Base-by-base conservation (phyloP, 495 filamentous ascomycete species). In the Immersiella caudata region DNA sequence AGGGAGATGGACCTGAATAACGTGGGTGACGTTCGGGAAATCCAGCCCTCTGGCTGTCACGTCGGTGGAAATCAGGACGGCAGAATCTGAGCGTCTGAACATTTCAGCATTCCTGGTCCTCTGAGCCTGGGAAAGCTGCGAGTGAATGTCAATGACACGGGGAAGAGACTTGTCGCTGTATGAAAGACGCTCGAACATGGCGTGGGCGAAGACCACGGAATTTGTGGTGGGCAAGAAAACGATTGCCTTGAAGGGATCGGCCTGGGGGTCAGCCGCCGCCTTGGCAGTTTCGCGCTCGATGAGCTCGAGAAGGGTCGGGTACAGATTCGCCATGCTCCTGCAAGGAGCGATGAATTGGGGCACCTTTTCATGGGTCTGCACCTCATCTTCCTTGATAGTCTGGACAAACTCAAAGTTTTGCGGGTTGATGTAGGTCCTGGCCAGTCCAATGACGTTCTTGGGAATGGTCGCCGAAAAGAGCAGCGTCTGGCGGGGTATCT, bases 21-120 rank as follows among this genome's bases (percentile, higher is more conserved):
- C 93, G 69, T 97, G 87, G 54, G 93, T 90, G 61, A 97, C 94
- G 69, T 93, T 89, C 62, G 94, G 93, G 81, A 97, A 97, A 76
- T 97, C 94, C 93, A 97, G 94, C 71, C 95, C 95, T 74, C 95
- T 89, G 16, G 95, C 93, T 1, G 94, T 95, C 26, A 99, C 94
- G 77, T 99, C 95, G 5, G 93, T 93, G 0, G 94, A 94, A 76
- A 98, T 86, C 26, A 99, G 85, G 62, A 99, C 90, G 29, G 82
- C 94, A 26, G 85, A 84, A 18, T 79, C 64, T 11, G 86, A 79
- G 5, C 66, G 71, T 22, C 89, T 86, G 86, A 99, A 99, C n/a
- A 33, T 64, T 0, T 92, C 84, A 0, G 95, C 85, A n/a, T 83
- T 85, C 9, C 71, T 70, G 0, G 92, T 93, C 33, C 95, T 88